Evolutionary conservation across 331 rosid species (phyloP), one percentile per base, ranked within the genome.

Genomic region (Malus hybrid): DNA sequence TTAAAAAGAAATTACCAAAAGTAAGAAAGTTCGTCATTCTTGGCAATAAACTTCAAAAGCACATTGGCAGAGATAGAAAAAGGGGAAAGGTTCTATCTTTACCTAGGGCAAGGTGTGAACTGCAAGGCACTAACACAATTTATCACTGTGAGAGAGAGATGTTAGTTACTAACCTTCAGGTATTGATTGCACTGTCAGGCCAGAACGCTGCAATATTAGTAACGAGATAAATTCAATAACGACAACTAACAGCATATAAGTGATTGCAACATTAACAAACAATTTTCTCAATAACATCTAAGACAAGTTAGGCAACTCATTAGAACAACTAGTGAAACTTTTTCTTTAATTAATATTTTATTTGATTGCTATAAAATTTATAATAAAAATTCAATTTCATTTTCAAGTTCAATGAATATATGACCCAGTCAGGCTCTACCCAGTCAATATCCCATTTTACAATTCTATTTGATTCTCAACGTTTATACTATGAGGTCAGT

Each of bases 171-270:
- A 74, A 91, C 98, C 96, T 89, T 55, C 59, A 32, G 77, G 67
- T 42, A 70, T 71, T 34, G 94, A 79, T 77, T 86, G 85, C 84
- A 88, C 69, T 2, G 83, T 75, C 84, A 89, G 74, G 76, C 84
- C 87, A 10, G 82, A 74, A 82, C 83, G 80, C 98, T 93, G 52
- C 39, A 76, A 39, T 62, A 6, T 36, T 61, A 64, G 50, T 44
- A 44, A 1, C 15, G 15, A 44, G 50, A 28, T 12, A 28, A 28
- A 62, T 6, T 36, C 33, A 11, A 67, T 19, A 16, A 44, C 15
- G 5, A 19, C 20, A 29, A 22, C 67, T 62, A 6, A 62, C 27
- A 29, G 11, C 19, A 28, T 13, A 28, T 28, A 52, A 70, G 61
- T 12, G 5, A 28, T 52, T 52, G 63, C 31, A n/a, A 52, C 48